Evolutionary conservation across 192 early-diverging fungal species (phyloP).

Genomic region (Haplosporangium gracile): DNA sequence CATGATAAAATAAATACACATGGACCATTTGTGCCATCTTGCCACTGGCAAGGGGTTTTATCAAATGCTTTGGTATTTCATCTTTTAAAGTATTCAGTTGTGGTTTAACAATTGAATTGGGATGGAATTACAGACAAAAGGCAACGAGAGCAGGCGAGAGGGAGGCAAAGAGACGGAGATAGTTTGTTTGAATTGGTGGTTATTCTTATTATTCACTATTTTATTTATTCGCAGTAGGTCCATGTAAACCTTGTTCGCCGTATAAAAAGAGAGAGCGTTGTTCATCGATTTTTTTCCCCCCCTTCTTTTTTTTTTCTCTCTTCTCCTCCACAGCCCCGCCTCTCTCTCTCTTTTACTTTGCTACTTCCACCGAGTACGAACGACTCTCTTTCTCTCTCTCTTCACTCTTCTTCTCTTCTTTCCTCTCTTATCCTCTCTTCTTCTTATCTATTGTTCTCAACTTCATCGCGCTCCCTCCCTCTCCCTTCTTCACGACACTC

Average conservation of each 20-base stretch:
- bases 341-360: slow-evolving; percentile 1
- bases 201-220: no score
- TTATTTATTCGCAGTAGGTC: not conserved
- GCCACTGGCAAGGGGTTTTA: no score
- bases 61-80: no score
- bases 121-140: no score
- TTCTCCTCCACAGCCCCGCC: not conserved
- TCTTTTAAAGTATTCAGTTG: no score
- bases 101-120: no score
- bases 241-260: not conserved
- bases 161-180: no score
- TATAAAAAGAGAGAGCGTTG: slow-evolving; percentile 2
- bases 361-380: not conserved
- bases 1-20: no score
- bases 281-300: not conserved
- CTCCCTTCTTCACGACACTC: no score
- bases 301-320: not conserved
- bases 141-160: no score
- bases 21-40: no score
- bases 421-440: not conserved
- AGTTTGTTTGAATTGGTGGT: no score
- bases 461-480: not conserved
- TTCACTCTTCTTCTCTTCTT: not conserved
- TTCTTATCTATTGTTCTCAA: not conserved
- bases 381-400: not conserved